Evolutionary conservation across 805 yeast species (phyloP).

Genomic region (Brettanomyces naardenensis): DNA sequence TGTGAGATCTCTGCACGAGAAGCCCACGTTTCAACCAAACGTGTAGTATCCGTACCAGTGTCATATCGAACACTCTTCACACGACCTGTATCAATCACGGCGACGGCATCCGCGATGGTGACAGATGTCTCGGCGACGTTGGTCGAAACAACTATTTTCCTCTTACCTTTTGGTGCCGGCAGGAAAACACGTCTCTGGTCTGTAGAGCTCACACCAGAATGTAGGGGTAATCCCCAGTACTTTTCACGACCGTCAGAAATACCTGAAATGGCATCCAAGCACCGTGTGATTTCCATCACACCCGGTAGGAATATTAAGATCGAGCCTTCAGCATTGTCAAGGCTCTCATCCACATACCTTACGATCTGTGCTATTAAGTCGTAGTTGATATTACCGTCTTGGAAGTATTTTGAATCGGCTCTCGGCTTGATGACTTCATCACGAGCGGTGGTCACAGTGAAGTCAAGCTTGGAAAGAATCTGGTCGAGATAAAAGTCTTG

Average conservation of each 20-base stretch:
- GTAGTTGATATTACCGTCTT: constrained; percentile 63
- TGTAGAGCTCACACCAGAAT: constrained; percentile 75
- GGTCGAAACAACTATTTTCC: constrained; percentile 84
- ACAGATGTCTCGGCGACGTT: constrained; percentile 97
- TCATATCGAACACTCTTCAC: constrained; percentile 75
- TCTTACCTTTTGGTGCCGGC: constrained; percentile 38
- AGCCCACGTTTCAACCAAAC: constrained; percentile 74
- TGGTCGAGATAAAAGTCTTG: constrained; percentile 66
- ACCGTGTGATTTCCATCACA: constrained; percentile 72
- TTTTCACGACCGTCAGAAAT: constrained; percentile 5
- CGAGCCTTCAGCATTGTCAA: constrained; percentile 52
- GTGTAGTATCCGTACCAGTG: constrained; percentile 56
- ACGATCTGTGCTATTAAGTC: constrained; percentile 59
- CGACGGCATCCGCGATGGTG: constrained; percentile 92
- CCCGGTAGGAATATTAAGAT: constrained; percentile 87
- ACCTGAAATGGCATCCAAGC: constrained; percentile 34
- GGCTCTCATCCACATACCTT: constrained; percentile 39
- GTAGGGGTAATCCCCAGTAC: constrained; percentile 62
- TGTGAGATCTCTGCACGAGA: constrained; percentile 86
- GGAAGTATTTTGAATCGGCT: constrained; percentile 60
- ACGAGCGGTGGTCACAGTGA: constrained; percentile 30
- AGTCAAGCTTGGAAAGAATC: constrained; percentile 50
- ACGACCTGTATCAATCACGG: constrained; percentile 81
- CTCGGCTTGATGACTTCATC: constrained; percentile 41
- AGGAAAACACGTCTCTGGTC: constrained; percentile 78